These are phyloP conservation scores for Phoenix roebelenii DNA, from an alignment of 176 grass and related monocot genomes.

Conservation along the genomic window DNA sequence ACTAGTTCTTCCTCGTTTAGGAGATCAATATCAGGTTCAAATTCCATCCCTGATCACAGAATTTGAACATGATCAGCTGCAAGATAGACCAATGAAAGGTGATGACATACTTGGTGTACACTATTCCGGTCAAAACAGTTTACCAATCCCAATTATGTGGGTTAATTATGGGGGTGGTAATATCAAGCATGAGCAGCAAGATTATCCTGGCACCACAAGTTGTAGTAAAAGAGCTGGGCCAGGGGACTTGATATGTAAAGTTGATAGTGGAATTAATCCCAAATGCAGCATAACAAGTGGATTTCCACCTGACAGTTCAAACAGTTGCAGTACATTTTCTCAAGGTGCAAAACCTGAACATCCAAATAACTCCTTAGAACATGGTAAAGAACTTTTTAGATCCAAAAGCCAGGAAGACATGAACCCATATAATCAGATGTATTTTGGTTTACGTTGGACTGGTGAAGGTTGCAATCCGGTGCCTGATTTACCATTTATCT, in stretches of 20 bases:
- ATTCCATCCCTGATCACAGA: slow-evolving; percentile 42
- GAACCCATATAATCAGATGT: not conserved
- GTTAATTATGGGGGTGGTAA: slow-evolving; percentile 5
- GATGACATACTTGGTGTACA: slow-evolving; percentile 21
- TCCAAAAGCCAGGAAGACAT: slow-evolving; percentile 13
- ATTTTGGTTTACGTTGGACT: slow-evolving; percentile 1
- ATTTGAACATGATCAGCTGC: slow-evolving; percentile 13
- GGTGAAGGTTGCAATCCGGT: slow-evolving; percentile 27
- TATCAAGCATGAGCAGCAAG: slow-evolving; percentile 20
- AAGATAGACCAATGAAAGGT: slow-evolving; percentile 12
- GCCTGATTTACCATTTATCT: slow-evolving; percentile 34
- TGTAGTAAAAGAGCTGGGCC: slow-evolving; percentile 12
- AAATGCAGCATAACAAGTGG: slow-evolving; percentile 13
- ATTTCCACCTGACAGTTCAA: slow-evolving; percentile 14
- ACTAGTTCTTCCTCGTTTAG: slow-evolving; percentile 46
- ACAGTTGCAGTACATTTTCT: slow-evolving; percentile 13
- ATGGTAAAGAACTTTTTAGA: slow-evolving; percentile 8
- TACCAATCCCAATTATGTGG: slow-evolving; percentile 56
- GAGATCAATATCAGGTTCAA: slow-evolving; percentile 70
- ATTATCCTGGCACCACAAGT: slow-evolving; percentile 4
- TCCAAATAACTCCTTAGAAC: slow-evolving; percentile 8
- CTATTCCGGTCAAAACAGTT: slow-evolving; percentile 27
- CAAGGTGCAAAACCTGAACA: slow-evolving; percentile 11
- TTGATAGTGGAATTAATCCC: slow-evolving; percentile 19
- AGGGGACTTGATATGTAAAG: not conserved